Base-by-base conservation (phyloP, 2,329 filamentous ascomycete genomes). In the Xylaria sp. region DNA sequence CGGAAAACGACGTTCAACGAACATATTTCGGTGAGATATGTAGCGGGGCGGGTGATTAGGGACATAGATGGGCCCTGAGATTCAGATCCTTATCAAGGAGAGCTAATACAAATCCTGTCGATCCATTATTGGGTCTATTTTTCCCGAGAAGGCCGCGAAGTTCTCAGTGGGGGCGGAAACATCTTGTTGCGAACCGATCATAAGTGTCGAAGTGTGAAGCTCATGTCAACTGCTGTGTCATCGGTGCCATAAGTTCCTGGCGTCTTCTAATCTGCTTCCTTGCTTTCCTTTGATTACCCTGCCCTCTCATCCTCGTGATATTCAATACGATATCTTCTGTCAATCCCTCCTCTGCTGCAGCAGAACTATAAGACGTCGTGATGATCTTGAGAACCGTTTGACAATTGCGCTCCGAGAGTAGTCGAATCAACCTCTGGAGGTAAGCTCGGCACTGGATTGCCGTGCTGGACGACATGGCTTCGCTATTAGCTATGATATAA, bases 401-500 rank as follows among this genome's bases (percentile, higher is more conserved):
- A 20, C 42, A 46, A 20, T 20, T 20, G 9, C 42, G 42, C 7
- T 46, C 42, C 10, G 42, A 20, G n/a, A 46, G 42, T 6, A 46
- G 6, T 20, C 3, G n/a, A 20, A 10, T 10, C 17, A 46, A 11
- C n/a, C n/a, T 46, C n/a, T 10, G 2, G 7, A 46, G 42, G 42
- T 20, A 46, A 20, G n/a, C n/a, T n/a, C 42, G 17, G n/a, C 42
- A 46, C 42, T 46, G 42, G 1, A 20, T 17, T 46, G 42, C 42
- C n/a, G 42, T 46, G 42, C 9, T 23, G 7, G 42, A n/a, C 2
- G n/a, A 46, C 42, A 46, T 46, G 7, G 42, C 42, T 9, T 46
- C 42, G 42, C 42, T 46, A 46, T 46, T 46, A 20, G 42, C n/a
- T 20, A 46, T 46, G n/a, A 46, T 46, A n/a, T 46, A 46, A 20